phyloP scores from a whole-genome alignment of 305 asterid species.

The Withania somnifera region DNA sequence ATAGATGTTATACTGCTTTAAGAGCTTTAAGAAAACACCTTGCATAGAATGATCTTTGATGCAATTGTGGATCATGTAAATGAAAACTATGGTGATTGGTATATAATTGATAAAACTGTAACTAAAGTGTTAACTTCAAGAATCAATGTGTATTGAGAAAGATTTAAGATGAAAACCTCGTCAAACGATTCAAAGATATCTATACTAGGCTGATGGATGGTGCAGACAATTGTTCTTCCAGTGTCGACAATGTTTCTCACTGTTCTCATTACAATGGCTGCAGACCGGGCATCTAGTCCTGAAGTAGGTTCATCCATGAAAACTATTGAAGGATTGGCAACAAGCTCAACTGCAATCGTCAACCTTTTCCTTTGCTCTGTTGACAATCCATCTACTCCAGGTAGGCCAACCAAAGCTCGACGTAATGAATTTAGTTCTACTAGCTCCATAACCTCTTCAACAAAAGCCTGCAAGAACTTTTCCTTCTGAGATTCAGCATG shows the following conservation, averaged over 20 bases:
- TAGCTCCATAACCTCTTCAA: constrained; percentile 60
- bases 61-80: neutral
- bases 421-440: constrained; percentile 52
- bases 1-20: too few relatives aligned
- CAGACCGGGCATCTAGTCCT: constrained; percentile 75
- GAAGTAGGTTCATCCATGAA: constrained; percentile 88
- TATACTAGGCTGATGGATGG: constrained; percentile 79
- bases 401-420: constrained; percentile 61
- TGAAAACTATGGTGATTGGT: neutral
- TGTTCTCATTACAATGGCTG: constrained; percentile 82
- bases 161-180: constrained; percentile 34
- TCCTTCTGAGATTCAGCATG: neutral
- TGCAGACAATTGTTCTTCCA: constrained; percentile 74
- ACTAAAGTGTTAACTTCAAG: neutral
- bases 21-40: too few relatives aligned
- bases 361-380: constrained; percentile 74
- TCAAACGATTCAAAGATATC: constrained; percentile 75
- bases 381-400: constrained; percentile 66
- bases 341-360: constrained; percentile 70
- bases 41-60: too few relatives aligned
- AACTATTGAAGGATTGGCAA: constrained; percentile 76
- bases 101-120: neutral
- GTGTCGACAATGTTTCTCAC: constrained; percentile 79
- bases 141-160: neutral
- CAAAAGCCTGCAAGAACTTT: constrained; percentile 43